Conservation (phyloP, 371 early-diverging fungal species). For the Fennellomyces sp. region DNA sequence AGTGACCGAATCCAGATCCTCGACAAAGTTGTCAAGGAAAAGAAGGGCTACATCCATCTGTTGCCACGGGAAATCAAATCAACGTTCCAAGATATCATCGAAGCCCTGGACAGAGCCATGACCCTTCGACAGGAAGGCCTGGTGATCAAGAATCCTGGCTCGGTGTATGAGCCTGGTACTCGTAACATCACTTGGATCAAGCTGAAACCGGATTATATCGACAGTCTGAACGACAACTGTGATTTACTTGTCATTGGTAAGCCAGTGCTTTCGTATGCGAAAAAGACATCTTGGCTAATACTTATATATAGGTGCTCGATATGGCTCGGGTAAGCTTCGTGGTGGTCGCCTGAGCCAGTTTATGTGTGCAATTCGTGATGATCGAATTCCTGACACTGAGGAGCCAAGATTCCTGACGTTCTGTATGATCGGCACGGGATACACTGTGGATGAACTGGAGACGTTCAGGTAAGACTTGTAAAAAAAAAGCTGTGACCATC, state of each 20-base stretch:
- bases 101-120: slow-evolving; percentile 61
- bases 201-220: slow-evolving; percentile 78
- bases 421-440: slow-evolving; percentile 74
- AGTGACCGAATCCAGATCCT: slow-evolving; percentile 53
- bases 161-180: slow-evolving; percentile 58
- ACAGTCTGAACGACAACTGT: slow-evolving; percentile 65
- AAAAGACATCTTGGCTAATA: neutral
- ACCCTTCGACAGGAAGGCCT: slow-evolving; percentile 57
- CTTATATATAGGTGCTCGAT: slow-evolving; percentile 45
- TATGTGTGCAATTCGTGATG: slow-evolving; percentile 71
- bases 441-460: slow-evolving; percentile 56
- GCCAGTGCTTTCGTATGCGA: neutral
- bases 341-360: slow-evolving; percentile 66
- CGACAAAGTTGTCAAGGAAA: slow-evolving; percentile 49
- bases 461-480: slow-evolving; percentile 34
- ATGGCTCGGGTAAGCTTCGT: slow-evolving; percentile 63
- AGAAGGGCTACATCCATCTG: slow-evolving; percentile 52
- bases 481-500: neutral
- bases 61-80: slow-evolving; percentile 51
- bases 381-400: slow-evolving; percentile 24
- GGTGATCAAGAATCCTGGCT: slow-evolving; percentile 69
- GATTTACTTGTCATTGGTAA: slow-evolving; percentile 77
- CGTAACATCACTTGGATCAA: slow-evolving; percentile 73
- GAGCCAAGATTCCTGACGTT: slow-evolving; percentile 56
- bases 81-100: slow-evolving; percentile 60